Evolutionary conservation across 495 filamentous ascomycete species (phyloP), one percentile per base, ranked within the genome.

Genomic region (Achaetomiella virescens): DNA sequence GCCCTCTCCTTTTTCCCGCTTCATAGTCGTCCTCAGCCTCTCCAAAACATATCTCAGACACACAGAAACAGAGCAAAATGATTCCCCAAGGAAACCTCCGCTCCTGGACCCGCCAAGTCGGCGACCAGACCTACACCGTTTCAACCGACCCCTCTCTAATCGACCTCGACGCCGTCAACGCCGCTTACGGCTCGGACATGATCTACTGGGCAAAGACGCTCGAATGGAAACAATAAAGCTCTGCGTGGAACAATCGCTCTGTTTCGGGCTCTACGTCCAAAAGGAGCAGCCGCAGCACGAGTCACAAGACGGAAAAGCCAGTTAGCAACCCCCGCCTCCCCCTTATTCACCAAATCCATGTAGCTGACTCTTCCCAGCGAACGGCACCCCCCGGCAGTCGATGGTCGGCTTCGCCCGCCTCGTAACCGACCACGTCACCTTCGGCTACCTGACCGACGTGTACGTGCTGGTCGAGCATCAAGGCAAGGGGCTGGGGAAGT

Each of bases 391-490:
- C 14, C 40, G 31, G 25, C 20, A 43, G 17, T 24, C 51, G 29
- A 65, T 73, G 63, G 74, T 88, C 36, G 86, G 84, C 7, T 70
- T 88, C 18, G 84, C 78, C 10, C 75, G 85, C 8, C 63, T 87
- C 7, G 65, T 88, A 22, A 90, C 85, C 0, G 86, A 88, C 59
- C 65, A 78, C 57, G 73, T 81, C 11, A 84, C 84, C 0, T 79
- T 85, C 57, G 83, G 75, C n/a, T 89, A 86, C 60, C 70, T 88
- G 21, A 85, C 85, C 10, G 86, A 88, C 53, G 80, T 90, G 21
- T 90, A 82, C 57, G 69, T 89, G 6, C 53, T 81, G 0, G 63
- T 72, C 0, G 72, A 78, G 48, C 73, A 82, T 47, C 80, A 85
- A 52, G 75, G 79, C 0, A 67, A 74, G n/a, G 85, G 85, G 0